A percentile compares a stretch with the other conserved stretches of the same genome.
phyloP scores from a whole-genome alignment of 2,329 filamentous ascomycete genomes.

The Xylaria sp. region DNA sequence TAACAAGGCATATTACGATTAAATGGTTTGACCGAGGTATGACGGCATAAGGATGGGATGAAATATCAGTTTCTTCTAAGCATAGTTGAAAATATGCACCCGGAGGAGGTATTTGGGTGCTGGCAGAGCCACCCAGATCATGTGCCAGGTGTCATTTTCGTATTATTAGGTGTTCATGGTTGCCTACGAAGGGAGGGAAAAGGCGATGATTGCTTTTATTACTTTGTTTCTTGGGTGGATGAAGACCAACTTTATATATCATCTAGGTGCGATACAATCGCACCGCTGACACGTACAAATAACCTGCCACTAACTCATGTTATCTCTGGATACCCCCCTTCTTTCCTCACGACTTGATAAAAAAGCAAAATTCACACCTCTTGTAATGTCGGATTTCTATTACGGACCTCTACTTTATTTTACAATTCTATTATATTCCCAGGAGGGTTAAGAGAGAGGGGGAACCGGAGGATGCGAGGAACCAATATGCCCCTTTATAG shows the following conservation, averaged over 20 bases:
- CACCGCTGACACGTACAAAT: conserved; percentile 5
- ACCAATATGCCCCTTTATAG: no score
- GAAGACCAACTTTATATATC: conserved; percentile 10
- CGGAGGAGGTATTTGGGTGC: no score
- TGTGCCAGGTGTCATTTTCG: conserved; percentile 2
- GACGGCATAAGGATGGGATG: conserved; percentile 8
- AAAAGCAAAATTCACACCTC: conserved; percentile 22
- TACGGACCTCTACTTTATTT: conserved; percentile 9
- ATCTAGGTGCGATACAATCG: background rate
- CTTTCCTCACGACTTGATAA: conserved; percentile 26
- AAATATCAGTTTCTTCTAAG: conserved; percentile 15
- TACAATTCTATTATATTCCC: conserved; percentile 22
- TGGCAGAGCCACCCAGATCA: background rate
- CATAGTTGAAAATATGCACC: background rate
- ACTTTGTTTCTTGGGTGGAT: conserved; percentile 19
- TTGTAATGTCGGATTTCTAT: conserved; percentile 35
- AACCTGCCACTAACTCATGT: conserved; percentile 6
- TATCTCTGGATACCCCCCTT: conserved; percentile 37
- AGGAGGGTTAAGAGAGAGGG: background rate
- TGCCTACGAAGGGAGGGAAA: conserved; percentile 16
- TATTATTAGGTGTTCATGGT: conserved; percentile 20
- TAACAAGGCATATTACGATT: conserved; percentile 23
- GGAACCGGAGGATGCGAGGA: no score
- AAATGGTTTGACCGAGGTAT: conserved; percentile 21
- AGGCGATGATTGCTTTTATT: conserved; percentile 10